These are phyloP conservation scores for Globisporangium ultimum DNA, from an alignment of 352 stramenopile species.

Conservation along the genomic window DNA sequence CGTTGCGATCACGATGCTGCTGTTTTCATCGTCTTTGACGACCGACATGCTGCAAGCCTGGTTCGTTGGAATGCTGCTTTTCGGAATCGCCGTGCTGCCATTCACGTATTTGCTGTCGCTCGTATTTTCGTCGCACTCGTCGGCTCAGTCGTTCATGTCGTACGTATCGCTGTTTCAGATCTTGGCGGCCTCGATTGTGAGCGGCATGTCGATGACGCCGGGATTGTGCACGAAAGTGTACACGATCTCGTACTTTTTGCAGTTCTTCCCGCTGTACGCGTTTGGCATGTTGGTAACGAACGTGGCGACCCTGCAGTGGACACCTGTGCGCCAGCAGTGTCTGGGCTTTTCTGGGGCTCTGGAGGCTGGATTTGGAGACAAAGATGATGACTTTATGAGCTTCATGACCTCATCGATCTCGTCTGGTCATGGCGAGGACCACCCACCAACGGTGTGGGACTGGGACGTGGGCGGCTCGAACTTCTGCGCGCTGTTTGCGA, in stretches of 20 bases:
- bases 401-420: constrained; percentile 17
- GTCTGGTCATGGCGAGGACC: constrained; percentile 17
- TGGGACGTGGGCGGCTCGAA: constrained; percentile 48
- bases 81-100: constrained; percentile 54
- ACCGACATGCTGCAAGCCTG: constrained; percentile 34
- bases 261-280: constrained; percentile 59
- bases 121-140: constrained; percentile 73
- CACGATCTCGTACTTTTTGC: constrained; percentile 38
- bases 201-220: constrained; percentile 44
- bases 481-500: constrained; percentile 36
- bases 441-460: constrained; percentile 29
- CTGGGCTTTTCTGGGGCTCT: constrained; percentile 15
- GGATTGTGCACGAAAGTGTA: constrained; percentile 45
- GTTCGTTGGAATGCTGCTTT: constrained; percentile 30
- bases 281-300: constrained; percentile 48
- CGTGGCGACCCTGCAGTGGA: constrained; percentile 47
- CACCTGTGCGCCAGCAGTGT: constrained; percentile 41
- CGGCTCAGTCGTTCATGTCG: constrained; percentile 75
- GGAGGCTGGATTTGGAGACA: not conserved
- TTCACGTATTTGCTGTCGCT: constrained; percentile 67
- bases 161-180: constrained; percentile 73
- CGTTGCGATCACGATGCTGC: constrained; percentile 30
- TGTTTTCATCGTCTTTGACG: constrained; percentile 34
- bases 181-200: constrained; percentile 42
- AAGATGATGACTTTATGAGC: constrained; percentile 10